Base-by-base conservation (phyloP, 2,329 filamentous ascomycete species). In the Penicillium sclerotigenum region DNA sequence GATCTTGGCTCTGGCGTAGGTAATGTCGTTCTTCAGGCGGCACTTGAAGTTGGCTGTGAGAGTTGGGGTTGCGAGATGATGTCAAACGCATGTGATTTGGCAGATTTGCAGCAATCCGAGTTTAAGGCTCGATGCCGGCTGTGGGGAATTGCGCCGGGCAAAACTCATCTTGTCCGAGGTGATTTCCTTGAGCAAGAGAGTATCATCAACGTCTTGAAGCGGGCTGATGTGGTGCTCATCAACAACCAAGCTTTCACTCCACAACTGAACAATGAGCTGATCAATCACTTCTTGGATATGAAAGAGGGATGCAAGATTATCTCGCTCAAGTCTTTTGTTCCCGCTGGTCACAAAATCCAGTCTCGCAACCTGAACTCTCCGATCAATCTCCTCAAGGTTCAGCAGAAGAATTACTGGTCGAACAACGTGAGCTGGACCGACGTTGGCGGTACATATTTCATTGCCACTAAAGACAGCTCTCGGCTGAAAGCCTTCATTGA, bases 191-290 rank as follows among this genome's bases (percentile, higher is more conserved):
- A 86, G 61, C 89, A 88, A 63, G 72, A 82, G 16, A 80, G 81
- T 56, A 90, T 97, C 47, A 81, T 87, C 57, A 81, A 85, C 24
- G 87, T 87, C 8, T 81, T 99, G 47, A 87, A 88, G 72, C 85
- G 87, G 52, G 93, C 94, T 1, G 94, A 99, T 71, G 92, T 97
- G n/a, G 85, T 99, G 18, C 83, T 99, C 26, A 93, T 97, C 66
- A 99, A 99, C 79, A 99, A 99, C 76, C 92, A 97, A 75, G 94
- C 91, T 2, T 99, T 99, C 75, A 92, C 88, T 6, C 87, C 92
- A 14, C 82, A 87, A 65, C 83, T 97, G 53, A 99, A 97, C 75
- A 88, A 90, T 68, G 84, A 86, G 59, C 80, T 99, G 43, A 85
- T 93, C 63, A 86, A 90, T 65, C 90, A 96, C 78, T 97, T 99